These are phyloP conservation scores for Lactarius evosmus DNA, from an alignment of 768 basidiomycete genomes.

Conservation along the genomic window DNA sequence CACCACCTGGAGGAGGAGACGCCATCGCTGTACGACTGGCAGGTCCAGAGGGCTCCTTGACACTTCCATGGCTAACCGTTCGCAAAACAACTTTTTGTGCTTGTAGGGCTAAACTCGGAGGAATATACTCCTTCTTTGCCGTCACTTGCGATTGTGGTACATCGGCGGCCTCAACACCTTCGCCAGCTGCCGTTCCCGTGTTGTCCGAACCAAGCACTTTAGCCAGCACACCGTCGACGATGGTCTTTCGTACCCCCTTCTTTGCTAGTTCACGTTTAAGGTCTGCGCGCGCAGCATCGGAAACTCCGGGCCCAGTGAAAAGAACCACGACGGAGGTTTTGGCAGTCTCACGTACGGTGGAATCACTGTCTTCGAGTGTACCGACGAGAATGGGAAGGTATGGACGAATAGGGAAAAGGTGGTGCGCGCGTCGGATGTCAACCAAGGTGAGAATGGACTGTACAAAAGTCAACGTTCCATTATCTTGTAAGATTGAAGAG, in stretches of 20 bases:
- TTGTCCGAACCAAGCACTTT: constrained; percentile 53
- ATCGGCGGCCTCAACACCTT: constrained; percentile 62
- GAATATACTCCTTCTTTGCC: constrained; percentile 57
- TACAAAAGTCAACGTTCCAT: not conserved
- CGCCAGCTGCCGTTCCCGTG: constrained; percentile 43
- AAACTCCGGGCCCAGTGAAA: constrained; percentile 79
- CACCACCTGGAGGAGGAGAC: constrained; percentile 41
- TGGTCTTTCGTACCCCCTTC: constrained; percentile 83
- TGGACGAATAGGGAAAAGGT: constrained; percentile 74
- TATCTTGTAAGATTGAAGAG: constrained; percentile 34
- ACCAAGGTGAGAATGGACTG: constrained; percentile 62
- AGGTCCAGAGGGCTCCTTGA: constrained; percentile 52
- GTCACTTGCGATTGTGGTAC: constrained; percentile 32
- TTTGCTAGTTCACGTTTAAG: constrained; percentile 88
- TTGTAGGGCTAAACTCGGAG: constrained; percentile 68
- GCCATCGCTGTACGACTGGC: constrained; percentile 55
- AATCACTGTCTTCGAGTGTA: constrained; percentile 85
- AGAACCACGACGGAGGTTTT: constrained; percentile 77
- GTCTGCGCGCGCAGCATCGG: constrained; percentile 85
- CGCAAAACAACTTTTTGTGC: constrained; percentile 51
- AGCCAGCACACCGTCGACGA: constrained; percentile 73
- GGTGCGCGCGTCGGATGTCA: constrained; percentile 65
- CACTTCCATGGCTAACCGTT: constrained; percentile 47
- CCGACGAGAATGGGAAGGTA: constrained; percentile 80
- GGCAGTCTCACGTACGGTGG: constrained; percentile 84